Conservation (phyloP, 1,284 basidiomycete species). For the Heterobasidion annosum region DNA sequence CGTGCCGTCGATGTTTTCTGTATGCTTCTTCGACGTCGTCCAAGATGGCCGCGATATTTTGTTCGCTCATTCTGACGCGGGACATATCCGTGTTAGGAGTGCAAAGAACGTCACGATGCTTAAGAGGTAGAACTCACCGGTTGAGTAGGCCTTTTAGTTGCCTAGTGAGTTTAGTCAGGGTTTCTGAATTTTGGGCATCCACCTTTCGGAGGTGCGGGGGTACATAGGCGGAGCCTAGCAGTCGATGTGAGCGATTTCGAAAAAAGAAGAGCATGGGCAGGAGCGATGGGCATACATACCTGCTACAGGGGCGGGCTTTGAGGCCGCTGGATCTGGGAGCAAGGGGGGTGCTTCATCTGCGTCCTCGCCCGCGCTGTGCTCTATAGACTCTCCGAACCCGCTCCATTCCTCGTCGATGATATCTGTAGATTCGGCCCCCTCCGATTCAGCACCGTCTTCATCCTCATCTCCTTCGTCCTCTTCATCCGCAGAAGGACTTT, state of each 20-base stretch:
- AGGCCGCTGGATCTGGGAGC: background rate
- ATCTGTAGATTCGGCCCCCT: conserved; percentile 6
- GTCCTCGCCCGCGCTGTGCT: background rate
- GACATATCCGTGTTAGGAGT: background rate
- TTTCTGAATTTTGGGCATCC: conserved; percentile 32
- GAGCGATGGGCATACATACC: background rate
- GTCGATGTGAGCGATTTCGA: too few relatives aligned
- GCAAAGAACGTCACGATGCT: background rate
- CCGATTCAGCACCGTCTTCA: conserved; percentile 11
- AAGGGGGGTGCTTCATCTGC: background rate
- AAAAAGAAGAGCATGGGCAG: background rate
- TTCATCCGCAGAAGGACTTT: conserved; percentile 10
- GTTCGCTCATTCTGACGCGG: conserved; percentile 73
- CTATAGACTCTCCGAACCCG: conserved; percentile 10
- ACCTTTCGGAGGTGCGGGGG: conserved; percentile 55
- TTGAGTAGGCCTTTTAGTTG: conserved; percentile 88
- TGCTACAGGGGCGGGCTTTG: background rate
- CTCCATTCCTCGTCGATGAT: conserved; percentile 13
- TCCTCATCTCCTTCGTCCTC: conserved; percentile 13
- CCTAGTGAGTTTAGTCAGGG: conserved; percentile 57
- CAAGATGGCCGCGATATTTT: conserved; percentile 80
- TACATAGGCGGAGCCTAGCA: conserved; percentile 40
- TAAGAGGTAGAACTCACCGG: conserved; percentile 38
- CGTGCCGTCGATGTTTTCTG: conserved; percentile 72
- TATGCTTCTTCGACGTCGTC: conserved; percentile 76